These are phyloP conservation scores for Pythium apleroticum DNA, from an alignment of 352 stramenopile genomes.

Conservation along the genomic window DNA sequence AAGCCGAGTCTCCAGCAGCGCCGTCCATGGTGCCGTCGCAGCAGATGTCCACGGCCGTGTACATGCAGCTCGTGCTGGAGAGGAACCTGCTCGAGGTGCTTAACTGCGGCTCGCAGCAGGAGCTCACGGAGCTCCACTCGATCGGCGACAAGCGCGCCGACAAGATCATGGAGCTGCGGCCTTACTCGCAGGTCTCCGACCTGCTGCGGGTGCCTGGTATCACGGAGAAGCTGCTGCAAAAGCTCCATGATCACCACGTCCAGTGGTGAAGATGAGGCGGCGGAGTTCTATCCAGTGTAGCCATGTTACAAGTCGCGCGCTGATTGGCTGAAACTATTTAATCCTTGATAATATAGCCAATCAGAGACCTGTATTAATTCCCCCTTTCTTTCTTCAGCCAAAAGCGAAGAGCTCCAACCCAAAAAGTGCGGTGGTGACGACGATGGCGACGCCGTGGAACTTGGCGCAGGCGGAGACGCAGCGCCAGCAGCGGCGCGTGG, in stretches of 20 bases:
- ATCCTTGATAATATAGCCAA: slow-evolving; percentile 28
- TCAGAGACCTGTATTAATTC: not conserved
- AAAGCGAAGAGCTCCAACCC: not conserved
- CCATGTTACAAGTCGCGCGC: slow-evolving; percentile 6
- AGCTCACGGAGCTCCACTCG: slow-evolving; percentile 45
- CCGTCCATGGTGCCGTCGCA: slow-evolving; percentile 32
- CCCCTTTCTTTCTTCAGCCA: not conserved
- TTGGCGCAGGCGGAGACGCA: slow-evolving; percentile 28
- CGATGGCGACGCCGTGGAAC: slow-evolving; percentile 32
- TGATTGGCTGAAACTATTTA: slow-evolving; percentile 39
- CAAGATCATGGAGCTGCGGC: slow-evolving; percentile 40
- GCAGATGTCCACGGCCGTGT: slow-evolving; percentile 37
- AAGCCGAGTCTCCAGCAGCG: slow-evolving; percentile 27
- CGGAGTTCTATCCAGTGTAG: slow-evolving; percentile 18
- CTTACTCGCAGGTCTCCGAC: slow-evolving; percentile 46
- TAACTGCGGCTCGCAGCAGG: slow-evolving; percentile 38
- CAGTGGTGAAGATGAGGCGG: slow-evolving; percentile 27
- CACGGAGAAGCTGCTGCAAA: slow-evolving; percentile 43
- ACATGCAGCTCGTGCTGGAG: slow-evolving; percentile 45
- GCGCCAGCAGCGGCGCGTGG: slow-evolving; percentile 26
- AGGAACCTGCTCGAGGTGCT: slow-evolving; percentile 49
- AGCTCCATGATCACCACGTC: slow-evolving; percentile 41
- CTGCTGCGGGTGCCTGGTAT: slow-evolving; percentile 45
- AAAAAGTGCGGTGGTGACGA: not conserved
- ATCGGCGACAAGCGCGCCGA: slow-evolving; percentile 58